Evolutionary conservation across 345 rosid species (phyloP), one percentile per base, ranked within the genome.

Genomic region (Linum usitatissimum): DNA sequence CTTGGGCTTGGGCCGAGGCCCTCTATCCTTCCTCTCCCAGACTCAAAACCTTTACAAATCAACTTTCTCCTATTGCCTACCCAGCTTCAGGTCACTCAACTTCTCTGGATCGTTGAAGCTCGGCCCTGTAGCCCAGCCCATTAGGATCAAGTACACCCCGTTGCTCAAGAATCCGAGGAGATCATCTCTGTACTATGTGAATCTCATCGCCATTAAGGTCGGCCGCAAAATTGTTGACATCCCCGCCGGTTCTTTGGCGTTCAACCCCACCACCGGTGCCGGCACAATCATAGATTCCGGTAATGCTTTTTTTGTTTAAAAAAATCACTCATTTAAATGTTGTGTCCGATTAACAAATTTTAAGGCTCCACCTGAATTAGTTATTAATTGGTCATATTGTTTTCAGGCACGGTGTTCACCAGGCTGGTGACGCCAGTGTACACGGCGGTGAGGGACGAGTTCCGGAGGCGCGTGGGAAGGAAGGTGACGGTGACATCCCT

Each of bases 281-380:
- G 99, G 97, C 17, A 93, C 99, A 71, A 77, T 90, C 77, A 62
- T 93, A 60, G 99, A 93, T 81, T 90, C 99, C 1, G 99, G 99
- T 87, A 77, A 67, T 1, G 15, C 14, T 51, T 61, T 13, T 7
- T 45, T 45, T 2, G 9, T 42, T 42, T 8, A 3, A 14, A 14
- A 6, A 8, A 15, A 0, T 4, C 51, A 10, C 0, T 10, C 51
- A 4, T 45, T 3, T 4, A 1, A 9, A 45, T 45, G 14, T 40
- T 23, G 1, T 23, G 28, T 23, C 28, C 28, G 13, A 40, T 40
- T 40, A 40, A 6, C 48, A 40, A 39, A 40, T 40, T 2, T 7
- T 7, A 12, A 1, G 51, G 17, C 4, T 45, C 14, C 51, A 34
- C 38, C 38, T 4, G 13, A 10, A 45, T 15, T 45, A 45, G 4